Evolutionary conservation across 192 early-diverging fungal species (phyloP).

Genomic region (Martensiomyces pterosporus): DNA sequence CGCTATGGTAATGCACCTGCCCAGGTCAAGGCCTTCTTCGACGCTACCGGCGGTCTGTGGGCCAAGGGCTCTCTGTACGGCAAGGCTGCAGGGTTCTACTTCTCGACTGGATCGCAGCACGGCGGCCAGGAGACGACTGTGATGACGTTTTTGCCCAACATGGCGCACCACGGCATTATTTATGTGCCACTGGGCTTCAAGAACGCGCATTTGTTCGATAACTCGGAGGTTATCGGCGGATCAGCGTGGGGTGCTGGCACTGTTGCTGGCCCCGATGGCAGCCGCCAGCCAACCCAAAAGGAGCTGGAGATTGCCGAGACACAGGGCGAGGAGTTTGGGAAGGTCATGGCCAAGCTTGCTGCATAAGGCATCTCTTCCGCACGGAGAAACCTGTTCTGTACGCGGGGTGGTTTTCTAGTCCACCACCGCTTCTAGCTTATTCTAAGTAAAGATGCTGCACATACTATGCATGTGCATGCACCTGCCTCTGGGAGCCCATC

Average conservation of each 20-base stretch:
- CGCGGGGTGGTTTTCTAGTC: no score
- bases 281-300: background rate
- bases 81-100: slow-evolving; percentile 44
- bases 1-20: slow-evolving; percentile 33
- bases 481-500: no score
- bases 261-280: slow-evolving; percentile 4
- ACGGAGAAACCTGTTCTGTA: background rate
- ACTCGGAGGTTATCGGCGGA: slow-evolving; percentile 53
- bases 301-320: slow-evolving; percentile 7
- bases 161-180: slow-evolving; percentile 52
- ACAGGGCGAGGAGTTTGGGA: slow-evolving; percentile 47
- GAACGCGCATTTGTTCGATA: slow-evolving; percentile 23
- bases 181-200: slow-evolving; percentile 52
- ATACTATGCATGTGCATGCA: no score
- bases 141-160: slow-evolving; percentile 24
- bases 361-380: background rate
- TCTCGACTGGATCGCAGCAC: slow-evolving; percentile 29
- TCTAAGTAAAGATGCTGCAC: no score
- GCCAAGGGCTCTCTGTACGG: slow-evolving; percentile 35
- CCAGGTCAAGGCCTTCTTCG: slow-evolving; percentile 40
- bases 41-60: slow-evolving; percentile 47
- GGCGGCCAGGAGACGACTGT: slow-evolving; percentile 52
- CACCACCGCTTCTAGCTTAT: no score
- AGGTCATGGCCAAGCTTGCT: slow-evolving; percentile 12
- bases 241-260: slow-evolving; percentile 52